Conservation (phyloP, 805 yeast species). For the Candida saitoana region DNA sequence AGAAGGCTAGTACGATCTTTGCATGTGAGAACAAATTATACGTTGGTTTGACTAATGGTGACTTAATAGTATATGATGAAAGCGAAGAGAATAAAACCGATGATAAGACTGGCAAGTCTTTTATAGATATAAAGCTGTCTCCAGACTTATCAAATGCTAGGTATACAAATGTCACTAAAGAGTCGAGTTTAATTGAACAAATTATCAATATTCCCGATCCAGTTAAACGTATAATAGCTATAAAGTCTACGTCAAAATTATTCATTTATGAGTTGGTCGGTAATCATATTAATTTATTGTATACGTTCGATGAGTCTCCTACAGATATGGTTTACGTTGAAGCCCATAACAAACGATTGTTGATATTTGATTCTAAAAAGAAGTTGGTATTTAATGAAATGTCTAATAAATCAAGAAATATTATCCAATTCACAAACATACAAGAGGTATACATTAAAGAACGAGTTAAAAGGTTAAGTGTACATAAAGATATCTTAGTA, state of each 20-base stretch:
- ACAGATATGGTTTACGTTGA: conserved; percentile 16
- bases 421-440: conserved; percentile 22
- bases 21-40: conserved; percentile 18
- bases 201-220: conserved; percentile 17
- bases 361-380: conserved; percentile 28
- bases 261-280: conserved; percentile 30
- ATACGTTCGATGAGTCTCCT: conserved; percentile 23
- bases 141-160: conserved; percentile 9
- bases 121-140: conserved; percentile 17
- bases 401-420: conserved; percentile 26
- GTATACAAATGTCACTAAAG: conserved; percentile 5
- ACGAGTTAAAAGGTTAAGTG: background rate
- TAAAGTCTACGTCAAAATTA: conserved; percentile 21
- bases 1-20: conserved; percentile 23
- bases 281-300: conserved; percentile 28
- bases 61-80: conserved; percentile 20
- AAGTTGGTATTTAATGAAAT: conserved; percentile 24
- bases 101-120: conserved; percentile 19
- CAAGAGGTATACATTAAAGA: conserved; percentile 29
- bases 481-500: conserved; percentile 11
- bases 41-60: conserved; percentile 35
- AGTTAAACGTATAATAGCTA: conserved; percentile 20
- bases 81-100: background rate
- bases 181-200: conserved; percentile 15
- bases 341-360: conserved; percentile 15